These are phyloP conservation scores for Tulasnella sp. DNA, from an alignment of 768 basidiomycete genomes.

Conservation along the genomic window DNA sequence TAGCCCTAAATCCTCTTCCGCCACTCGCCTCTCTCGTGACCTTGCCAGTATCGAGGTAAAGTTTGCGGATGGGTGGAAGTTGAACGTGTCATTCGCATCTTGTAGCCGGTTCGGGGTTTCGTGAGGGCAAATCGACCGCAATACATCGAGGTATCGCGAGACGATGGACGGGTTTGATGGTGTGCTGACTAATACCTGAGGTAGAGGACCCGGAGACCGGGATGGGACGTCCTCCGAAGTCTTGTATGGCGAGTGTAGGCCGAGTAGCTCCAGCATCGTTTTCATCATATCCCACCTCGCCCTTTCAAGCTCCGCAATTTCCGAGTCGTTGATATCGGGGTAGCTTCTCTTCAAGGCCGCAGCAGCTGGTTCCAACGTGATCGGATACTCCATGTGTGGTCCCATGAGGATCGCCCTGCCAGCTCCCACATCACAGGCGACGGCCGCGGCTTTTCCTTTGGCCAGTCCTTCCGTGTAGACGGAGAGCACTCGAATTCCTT, in stretches of 20 bases:
- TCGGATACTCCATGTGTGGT: constrained; percentile 51
- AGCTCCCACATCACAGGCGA: constrained; percentile 35
- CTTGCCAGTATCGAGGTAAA: constrained; percentile 30
- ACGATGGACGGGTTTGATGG: constrained; percentile 40
- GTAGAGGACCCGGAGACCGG: constrained; percentile 41
- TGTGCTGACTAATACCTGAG: constrained; percentile 50
- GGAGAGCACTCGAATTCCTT: constrained; percentile 33
- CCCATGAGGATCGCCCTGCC: constrained; percentile 53
- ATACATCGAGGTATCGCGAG: constrained; percentile 33
- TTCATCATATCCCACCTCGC: constrained; percentile 32
- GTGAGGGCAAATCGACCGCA: constrained; percentile 25
- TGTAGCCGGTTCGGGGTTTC: constrained; percentile 38
- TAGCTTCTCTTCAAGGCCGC: constrained; percentile 26
- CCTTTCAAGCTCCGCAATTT: constrained; percentile 27
- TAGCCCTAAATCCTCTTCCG: constrained; percentile 23
- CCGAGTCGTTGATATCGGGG: not conserved
- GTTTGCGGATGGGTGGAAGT: constrained; percentile 32
- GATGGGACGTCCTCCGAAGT: constrained; percentile 20
- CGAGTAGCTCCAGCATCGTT: constrained; percentile 34
- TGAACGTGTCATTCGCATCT: constrained; percentile 66
- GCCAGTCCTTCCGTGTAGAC: constrained; percentile 29
- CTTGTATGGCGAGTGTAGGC: constrained; percentile 38
- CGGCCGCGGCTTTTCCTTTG: constrained; percentile 31
- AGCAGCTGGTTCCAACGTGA: constrained; percentile 34
- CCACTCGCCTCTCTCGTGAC: constrained; percentile 29